phyloP scores from a whole-genome alignment of 495 filamentous ascomycete genomes.

The Lasiosphaeriaceae sp. region DNA sequence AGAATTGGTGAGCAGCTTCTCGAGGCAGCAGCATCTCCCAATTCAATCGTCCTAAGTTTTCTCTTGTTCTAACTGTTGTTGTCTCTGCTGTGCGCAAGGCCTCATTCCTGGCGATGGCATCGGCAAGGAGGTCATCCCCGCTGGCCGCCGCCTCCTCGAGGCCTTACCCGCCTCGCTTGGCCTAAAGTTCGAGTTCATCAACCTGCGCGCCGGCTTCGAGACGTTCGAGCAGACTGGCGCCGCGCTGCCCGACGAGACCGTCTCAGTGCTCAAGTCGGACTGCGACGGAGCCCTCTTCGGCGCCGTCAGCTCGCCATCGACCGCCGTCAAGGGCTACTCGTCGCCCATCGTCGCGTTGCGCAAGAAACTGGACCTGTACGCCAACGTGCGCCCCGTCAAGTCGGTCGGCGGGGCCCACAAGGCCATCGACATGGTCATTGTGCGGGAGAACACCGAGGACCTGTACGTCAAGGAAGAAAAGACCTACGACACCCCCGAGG shows the following conservation, averaged over 20 bases:
- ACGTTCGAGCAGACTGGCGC: constrained; percentile 84
- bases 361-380: constrained; percentile 91
- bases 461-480: constrained; percentile 97
- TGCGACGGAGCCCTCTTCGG: constrained; percentile 97
- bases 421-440: constrained; percentile 93
- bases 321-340: constrained; percentile 88
- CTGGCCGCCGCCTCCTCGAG: constrained; percentile 85
- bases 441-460: constrained; percentile 98
- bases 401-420: constrained; percentile 56
- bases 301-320: constrained; percentile 88
- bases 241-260: constrained; percentile 85
- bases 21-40: too few species aligned
- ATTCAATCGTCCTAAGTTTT: constrained; percentile 4
- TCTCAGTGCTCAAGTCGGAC: constrained; percentile 76
- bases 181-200: constrained; percentile 88
- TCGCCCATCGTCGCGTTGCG: constrained; percentile 95
- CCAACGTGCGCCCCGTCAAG: constrained; percentile 97
- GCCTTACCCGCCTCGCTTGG: constrained; percentile 76
- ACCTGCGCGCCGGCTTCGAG: constrained; percentile 88
- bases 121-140: constrained; percentile 96
- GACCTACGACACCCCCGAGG: constrained; percentile 66
- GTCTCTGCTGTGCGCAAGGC: constrained; percentile 52
- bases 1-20: constrained; percentile 51
- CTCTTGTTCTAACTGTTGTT: neutral
- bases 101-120: constrained; percentile 98